Evolutionary conservation across 306 rosid genomes (phyloP), one percentile per base, ranked within the genome.

Genomic region (Cucurbita maxima): DNA sequence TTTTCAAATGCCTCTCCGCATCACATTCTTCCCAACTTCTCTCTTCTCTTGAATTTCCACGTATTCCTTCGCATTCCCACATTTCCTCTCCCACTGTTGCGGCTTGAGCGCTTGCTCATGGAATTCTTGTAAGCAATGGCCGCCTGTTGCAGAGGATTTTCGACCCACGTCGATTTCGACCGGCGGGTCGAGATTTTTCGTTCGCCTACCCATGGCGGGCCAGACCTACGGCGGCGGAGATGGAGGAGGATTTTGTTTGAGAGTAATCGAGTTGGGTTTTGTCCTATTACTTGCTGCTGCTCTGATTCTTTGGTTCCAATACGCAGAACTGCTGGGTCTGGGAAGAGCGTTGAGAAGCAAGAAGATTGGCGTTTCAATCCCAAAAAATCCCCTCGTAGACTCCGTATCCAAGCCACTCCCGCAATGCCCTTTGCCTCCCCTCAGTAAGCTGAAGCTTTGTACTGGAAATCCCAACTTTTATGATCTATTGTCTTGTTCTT

Each of bases 351-450:
- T 3, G 84, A 81, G 57, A 85, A 86, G 82, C 68, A 18, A 84
- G 97, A 90, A 15, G 90, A 88, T 38, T 51, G 91, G 88, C 82
- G 82, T 12, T 84, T 84, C 80, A 86, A 84, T 84, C 79, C 82
- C 55, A 85, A 81, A 77, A 88, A 82, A 74, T 55, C 74, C 58
- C 82, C 88, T 75, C 86, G 71, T 75, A 76, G 92, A 81, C 84
- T 83, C 38, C 87, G 97, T 62, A 75, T 79, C 64, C 96, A 82
- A 51, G 85, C 92, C 41, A 82, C 92, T 3, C 84, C 96, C 66
- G 88, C 90, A 82, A 82, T 87, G 89, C 90, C 96, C 16, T 93
- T 93, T 75, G 83, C 94, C 45, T 92, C 97, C 82, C 78, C 91
- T 61, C 88, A 79, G 97, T 88, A 81, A 40, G 88, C 79, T 55